A percentile compares a stretch with the other conserved stretches of the same genome.
These are phyloP conservation scores for Yamadazyma aaseri DNA, from an alignment of 1,139 yeast genomes.

Conservation along the genomic window DNA sequence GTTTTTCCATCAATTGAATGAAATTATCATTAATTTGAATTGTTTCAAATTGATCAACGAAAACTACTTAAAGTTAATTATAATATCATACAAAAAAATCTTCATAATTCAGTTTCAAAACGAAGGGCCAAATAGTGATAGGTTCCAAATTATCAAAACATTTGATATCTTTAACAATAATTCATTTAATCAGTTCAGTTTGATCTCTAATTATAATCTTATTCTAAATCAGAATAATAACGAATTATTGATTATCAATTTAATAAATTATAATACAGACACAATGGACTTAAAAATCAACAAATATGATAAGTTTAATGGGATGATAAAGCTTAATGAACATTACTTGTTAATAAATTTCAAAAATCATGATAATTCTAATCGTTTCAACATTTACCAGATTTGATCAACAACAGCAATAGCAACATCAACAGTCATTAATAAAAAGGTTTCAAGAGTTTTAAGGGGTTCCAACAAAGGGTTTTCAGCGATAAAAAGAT, in stretches of 20 bases:
- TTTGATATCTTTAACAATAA: slow-evolving; percentile 16
- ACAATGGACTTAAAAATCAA: slow-evolving; percentile 7
- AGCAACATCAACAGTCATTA: too few relatives aligned
- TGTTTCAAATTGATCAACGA: slow-evolving; percentile 9
- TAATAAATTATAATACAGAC: slow-evolving; percentile 11
- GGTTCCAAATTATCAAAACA: slow-evolving; percentile 9
- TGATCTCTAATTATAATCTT: slow-evolving; percentile 13
- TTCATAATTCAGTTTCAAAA: slow-evolving; percentile 8
- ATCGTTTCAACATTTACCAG: slow-evolving; percentile 13
- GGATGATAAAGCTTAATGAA: slow-evolving; percentile 14
- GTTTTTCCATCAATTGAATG: slow-evolving; percentile 9
- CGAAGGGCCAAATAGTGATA: neutral
- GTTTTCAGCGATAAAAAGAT: too few relatives aligned
- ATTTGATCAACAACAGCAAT: too few relatives aligned
- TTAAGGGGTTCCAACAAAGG: too few relatives aligned
- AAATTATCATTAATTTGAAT: slow-evolving; percentile 15
- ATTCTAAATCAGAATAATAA: slow-evolving; percentile 15
- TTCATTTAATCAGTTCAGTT: slow-evolving; percentile 14
- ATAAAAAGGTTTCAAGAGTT: too few relatives aligned
- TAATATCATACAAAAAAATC: slow-evolving; percentile 13
- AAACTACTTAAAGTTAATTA: slow-evolving; percentile 9
- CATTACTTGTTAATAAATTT: slow-evolving; percentile 13
- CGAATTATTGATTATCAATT: slow-evolving; percentile 12
- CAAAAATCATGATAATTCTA: slow-evolving; percentile 14
- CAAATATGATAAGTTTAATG: slow-evolving; percentile 14